Evolutionary conservation across 768 basidiomycete species (phyloP), one percentile per base, ranked within the genome.

Genomic region (Pulveroboletus frians): DNA sequence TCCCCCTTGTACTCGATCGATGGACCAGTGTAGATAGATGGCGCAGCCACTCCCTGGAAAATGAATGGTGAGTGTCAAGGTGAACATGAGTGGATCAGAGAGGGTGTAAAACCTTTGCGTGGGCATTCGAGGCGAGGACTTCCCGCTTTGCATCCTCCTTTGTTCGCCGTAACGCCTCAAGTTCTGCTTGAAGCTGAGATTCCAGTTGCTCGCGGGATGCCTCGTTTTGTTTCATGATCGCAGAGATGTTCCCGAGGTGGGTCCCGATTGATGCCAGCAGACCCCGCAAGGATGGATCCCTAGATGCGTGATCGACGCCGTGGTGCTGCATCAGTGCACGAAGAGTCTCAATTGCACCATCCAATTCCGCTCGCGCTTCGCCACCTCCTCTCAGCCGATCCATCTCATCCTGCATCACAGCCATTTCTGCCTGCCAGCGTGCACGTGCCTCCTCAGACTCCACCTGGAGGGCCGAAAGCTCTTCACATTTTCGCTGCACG

Each of bases 241-340:
- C 61, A 39, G 77, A 70, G 15, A 83, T 60, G n/a, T 61, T 68
- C 44, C 73, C 73, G 30, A 87, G 55, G 64, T 86, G 83, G 30
- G 70, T 58, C 1, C 70, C 71, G 34, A 85, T 62, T 14, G 81
- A 74, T 11, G 67, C 61, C 46, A 81, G 55, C 2, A 84, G 62
- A 41, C 72, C 76, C 40, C 73, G 71, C 31, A 83, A 49, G 18
- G 81, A 76, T 18, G 69, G 52, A 49, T 83, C 80, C 44, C 73
- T 69, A 14, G 77, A 73, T 13, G 56, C 46, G 18, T 81, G 65
- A n/a, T 74, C 73, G 55, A 89, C 73, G 14, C 73, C 74, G 58
- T 85, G 78, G 31, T 72, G 71, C 55, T 77, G 76, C 50, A 84
- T 73, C 53, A 90, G 66, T 5, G 52, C 60, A 42, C 73, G 75